Evolutionary conservation across 164 flowering plant species (phyloP).

Genomic region (Dillenia suffruticosa): DNA sequence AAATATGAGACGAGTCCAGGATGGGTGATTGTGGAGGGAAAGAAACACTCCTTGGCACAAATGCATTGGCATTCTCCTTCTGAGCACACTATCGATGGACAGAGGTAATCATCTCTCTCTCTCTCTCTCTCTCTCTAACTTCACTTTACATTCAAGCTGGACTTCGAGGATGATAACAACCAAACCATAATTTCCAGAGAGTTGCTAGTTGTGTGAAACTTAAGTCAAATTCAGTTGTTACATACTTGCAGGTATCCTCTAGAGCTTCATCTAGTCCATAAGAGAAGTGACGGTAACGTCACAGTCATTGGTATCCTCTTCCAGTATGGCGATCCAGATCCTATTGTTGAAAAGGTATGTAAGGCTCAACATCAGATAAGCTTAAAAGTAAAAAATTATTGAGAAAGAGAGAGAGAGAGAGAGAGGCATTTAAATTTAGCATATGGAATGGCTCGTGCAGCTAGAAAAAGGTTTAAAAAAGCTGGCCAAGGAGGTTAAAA

Average conservation of each 20-base stretch:
- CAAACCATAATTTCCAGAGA: too few relatives aligned
- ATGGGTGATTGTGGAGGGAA: slow-evolving; percentile 27
- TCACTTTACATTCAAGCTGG: too few relatives aligned
- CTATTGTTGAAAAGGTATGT: slow-evolving; percentile 37
- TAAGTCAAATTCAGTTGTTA: background rate
- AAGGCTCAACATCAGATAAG: background rate
- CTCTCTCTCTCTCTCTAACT: too few relatives aligned
- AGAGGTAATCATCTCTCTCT: slow-evolving; percentile 23
- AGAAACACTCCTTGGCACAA: slow-evolving; percentile 35
- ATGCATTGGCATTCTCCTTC: slow-evolving; percentile 76
- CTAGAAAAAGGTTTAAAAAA: slow-evolving; percentile 5
- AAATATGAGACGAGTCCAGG: slow-evolving; percentile 26
- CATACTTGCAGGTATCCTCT: slow-evolving; percentile 29
- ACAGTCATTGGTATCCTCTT: slow-evolving; percentile 50
- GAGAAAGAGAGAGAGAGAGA: slow-evolving; percentile 22
- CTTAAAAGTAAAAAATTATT: background rate
- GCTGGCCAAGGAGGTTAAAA: slow-evolving; percentile 28
- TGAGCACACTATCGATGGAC: slow-evolving; percentile 56
- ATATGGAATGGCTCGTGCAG: too few relatives aligned
- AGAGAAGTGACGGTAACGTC: slow-evolving; percentile 24
- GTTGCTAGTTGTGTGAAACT: too few relatives aligned
- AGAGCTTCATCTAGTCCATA: slow-evolving; percentile 68
- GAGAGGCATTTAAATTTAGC: background rate
- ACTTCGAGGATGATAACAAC: too few relatives aligned
- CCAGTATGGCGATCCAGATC: slow-evolving; percentile 36